These are phyloP conservation scores for Pontederia paniculata DNA, from an alignment of 176 grass and related monocot genomes.

Conservation along the genomic window DNA sequence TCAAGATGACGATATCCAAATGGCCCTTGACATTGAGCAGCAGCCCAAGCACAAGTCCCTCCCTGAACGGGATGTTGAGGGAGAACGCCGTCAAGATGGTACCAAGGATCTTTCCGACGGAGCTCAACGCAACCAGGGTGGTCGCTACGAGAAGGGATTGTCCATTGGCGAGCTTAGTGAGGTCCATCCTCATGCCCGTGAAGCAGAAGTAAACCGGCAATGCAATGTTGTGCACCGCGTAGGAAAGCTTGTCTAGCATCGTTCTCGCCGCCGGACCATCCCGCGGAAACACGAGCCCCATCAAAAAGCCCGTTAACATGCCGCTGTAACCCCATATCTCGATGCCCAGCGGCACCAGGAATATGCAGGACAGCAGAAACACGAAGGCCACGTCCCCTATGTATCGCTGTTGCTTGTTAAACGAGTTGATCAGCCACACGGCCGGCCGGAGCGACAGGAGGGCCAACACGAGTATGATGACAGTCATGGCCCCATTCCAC, in stretches of 20 bases:
- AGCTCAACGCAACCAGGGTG: slow-evolving; percentile 21
- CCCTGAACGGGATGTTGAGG: slow-evolving; percentile 20
- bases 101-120: slow-evolving; percentile 44
- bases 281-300: slow-evolving; percentile 43
- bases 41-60: slow-evolving; percentile 45
- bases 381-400: too few species aligned
- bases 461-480: slow-evolving; percentile 31
- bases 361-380: too few species aligned
- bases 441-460: not conserved
- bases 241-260: slow-evolving; percentile 44
- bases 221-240: slow-evolving; percentile 41
- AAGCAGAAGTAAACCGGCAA: slow-evolving; percentile 53
- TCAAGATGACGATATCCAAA: slow-evolving; percentile 47
- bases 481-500: too few species aligned
- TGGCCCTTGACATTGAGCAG: slow-evolving; percentile 70
- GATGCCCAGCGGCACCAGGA: too few species aligned
- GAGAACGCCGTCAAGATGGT: slow-evolving; percentile 22
- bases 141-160: not conserved
- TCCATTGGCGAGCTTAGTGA: slow-evolving; percentile 2
- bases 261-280: slow-evolving; percentile 51
- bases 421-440: too few species aligned
- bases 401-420: too few species aligned
- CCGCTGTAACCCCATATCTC: slow-evolving; percentile 42
- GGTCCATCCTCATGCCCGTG: slow-evolving; percentile 37
- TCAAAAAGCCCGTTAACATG: slow-evolving; percentile 46